Percentiles rank a stretch among this genome's conserved stretches.
These are phyloP conservation scores for Pseudogymnoascus sp. DNA, from an alignment of 2,329 filamentous ascomycete genomes.

Conservation along the genomic window DNA sequence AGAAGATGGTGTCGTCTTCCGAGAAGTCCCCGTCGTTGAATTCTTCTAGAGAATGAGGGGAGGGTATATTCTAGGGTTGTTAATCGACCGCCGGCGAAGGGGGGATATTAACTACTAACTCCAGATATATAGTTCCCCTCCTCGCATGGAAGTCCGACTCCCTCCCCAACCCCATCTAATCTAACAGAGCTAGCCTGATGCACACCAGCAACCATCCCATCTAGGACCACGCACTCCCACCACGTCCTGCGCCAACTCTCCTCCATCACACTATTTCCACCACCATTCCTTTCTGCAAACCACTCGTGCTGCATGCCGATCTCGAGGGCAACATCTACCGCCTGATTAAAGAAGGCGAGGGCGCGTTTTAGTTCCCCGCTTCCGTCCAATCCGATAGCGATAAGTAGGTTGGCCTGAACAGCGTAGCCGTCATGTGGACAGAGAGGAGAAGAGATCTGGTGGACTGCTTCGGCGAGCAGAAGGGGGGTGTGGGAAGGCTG, in stretches of 20 bases:
- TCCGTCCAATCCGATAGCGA: slow-evolving; percentile 71
- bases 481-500: slow-evolving; percentile 39
- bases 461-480: slow-evolving; percentile 52
- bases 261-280: slow-evolving; percentile 59
- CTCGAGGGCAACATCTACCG: slow-evolving; percentile 64
- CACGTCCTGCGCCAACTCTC: slow-evolving; percentile 84
- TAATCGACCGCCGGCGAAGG: slow-evolving; percentile 22
- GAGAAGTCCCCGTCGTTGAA: slow-evolving; percentile 65
- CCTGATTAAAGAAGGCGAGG: slow-evolving; percentile 56
- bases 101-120: slow-evolving; percentile 34
- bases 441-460: slow-evolving; percentile 40
- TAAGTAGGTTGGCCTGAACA: slow-evolving; percentile 70
- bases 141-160: slow-evolving; percentile 73
- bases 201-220: slow-evolving; percentile 77
- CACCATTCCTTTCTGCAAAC: slow-evolving; percentile 57
- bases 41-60: slow-evolving; percentile 58
- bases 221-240: slow-evolving; percentile 66
- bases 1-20: slow-evolving; percentile 63
- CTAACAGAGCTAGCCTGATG: slow-evolving; percentile 63
- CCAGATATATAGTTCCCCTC: slow-evolving; percentile 61
- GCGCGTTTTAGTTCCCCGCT: slow-evolving; percentile 64
- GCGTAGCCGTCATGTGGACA: slow-evolving; percentile 50
- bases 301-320: slow-evolving; percentile 65
- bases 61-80: slow-evolving; percentile 46
- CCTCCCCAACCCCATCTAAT: slow-evolving; percentile 57